These are phyloP conservation scores for Blastocystis sp. DNA, from an alignment of 352 stramenopile species.

Conservation along the genomic window DNA sequence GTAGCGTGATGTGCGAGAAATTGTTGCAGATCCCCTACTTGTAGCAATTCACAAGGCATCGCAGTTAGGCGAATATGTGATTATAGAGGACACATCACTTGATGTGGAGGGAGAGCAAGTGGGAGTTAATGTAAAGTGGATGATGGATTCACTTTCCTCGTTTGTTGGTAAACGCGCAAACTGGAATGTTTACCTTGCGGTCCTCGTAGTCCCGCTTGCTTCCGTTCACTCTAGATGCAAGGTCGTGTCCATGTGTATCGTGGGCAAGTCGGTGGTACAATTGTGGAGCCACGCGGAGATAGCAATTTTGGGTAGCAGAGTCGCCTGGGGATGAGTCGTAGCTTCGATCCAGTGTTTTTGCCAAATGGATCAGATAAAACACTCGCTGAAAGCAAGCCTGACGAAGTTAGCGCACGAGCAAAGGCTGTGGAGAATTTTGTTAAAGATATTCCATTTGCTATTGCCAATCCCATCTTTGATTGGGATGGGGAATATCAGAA, in stretches of 20 bases:
- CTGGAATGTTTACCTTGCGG: constrained; percentile 43
- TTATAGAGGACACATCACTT: constrained; percentile 33
- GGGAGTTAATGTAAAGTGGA: constrained; percentile 52
- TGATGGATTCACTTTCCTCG: constrained; percentile 11
- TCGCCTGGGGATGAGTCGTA: background rate
- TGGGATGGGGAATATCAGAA: constrained; percentile 44
- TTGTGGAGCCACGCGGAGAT: constrained; percentile 28
- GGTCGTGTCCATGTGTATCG: constrained; percentile 50
- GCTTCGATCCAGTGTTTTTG: constrained; percentile 46
- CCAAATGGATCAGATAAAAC: background rate
- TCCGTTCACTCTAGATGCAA: background rate
- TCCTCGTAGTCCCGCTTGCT: background rate
- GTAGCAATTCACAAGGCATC: constrained; percentile 54
- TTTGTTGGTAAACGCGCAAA: constrained; percentile 23
- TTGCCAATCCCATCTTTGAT: constrained; percentile 56
- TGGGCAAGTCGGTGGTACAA: background rate
- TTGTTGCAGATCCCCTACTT: constrained; percentile 39
- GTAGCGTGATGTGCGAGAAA: constrained; percentile 49
- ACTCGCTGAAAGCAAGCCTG: constrained; percentile 24
- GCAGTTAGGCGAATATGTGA: constrained; percentile 47
- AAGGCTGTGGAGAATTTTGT: constrained; percentile 55
- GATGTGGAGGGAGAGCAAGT: constrained; percentile 46
- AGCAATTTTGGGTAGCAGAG: constrained; percentile 17
- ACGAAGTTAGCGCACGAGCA: constrained; percentile 6
- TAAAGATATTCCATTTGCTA: constrained; percentile 41